Evolutionary conservation across 441 rosid species (phyloP), one percentile per base, ranked within the genome.

Genomic region (Francoa sonchifolia): DNA sequence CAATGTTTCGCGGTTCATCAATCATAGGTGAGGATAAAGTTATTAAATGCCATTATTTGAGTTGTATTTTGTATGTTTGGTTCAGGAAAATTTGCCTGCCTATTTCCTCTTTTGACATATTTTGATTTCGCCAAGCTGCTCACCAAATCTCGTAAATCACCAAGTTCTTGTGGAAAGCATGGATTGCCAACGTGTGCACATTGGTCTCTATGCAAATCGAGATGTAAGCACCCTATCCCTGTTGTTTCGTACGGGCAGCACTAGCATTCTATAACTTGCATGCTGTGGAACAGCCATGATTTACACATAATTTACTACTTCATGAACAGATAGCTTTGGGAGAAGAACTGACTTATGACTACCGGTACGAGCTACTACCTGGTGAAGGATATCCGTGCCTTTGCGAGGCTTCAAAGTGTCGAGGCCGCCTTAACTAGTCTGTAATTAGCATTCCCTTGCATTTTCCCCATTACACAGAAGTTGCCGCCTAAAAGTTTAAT

Each of bases 91-190:
- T n/a, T n/a, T n/a, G n/a, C n/a, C n/a, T n/a, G n/a, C 13, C 10
- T 13, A 19, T 23, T 23, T 23, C 7, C 27, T 23, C 27, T 59
- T 16, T 18, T 52, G 43, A 47, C 36, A 1, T 54, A 22, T 50
- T 1, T 39, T 54, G 19, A 40, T 48, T 34, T 57, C 59, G 48
- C 14, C 19, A 61, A 92, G 99, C 70, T 92, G 99, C 75, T 69
- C 57, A 10, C 89, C 97, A 5, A 92, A 92, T 71, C 97, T 87
- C 26, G 65, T 63, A 30, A 76, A 57, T 52, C 69, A 74, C 62
- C 97, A 84, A 74, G 97, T 92, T 52, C 68, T 92, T 8, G 67
- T 84, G 52, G 74, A 84, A 41, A 81, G 97, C 72, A 87, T 92
- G 94, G 96, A 92, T 52, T 64, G 80, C 23, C 63, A 64, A 36